Evolutionary conservation across 805 yeast species (phyloP).

Genomic region (Metschnikowia santaceciliae): DNA sequence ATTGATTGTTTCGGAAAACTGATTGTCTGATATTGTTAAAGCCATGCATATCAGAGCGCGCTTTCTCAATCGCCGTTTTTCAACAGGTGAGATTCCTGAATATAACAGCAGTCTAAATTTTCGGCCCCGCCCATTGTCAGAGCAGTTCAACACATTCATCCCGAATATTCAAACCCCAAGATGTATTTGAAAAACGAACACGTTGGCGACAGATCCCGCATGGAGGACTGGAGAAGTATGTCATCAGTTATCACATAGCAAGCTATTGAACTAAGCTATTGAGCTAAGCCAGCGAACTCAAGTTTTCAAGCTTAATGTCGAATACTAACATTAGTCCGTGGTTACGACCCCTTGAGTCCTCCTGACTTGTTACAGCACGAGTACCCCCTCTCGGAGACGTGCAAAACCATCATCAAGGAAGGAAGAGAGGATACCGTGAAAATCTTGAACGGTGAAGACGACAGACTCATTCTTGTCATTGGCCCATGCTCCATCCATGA

Average conservation of each 20-base stretch:
- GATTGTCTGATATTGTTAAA: too few species aligned
- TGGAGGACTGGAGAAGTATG: conserved; percentile 52
- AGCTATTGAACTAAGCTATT: too few species aligned
- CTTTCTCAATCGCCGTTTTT: too few species aligned
- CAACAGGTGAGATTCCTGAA: conserved; percentile 2
- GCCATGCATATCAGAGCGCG: too few species aligned
- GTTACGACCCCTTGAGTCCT: conserved; percentile 91
- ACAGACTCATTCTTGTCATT: conserved; percentile 80
- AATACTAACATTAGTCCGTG: conserved; percentile 43
- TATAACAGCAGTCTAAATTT: not conserved
- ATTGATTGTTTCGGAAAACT: too few species aligned
- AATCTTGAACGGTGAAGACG: conserved; percentile 72
- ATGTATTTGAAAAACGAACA: conserved; percentile 86
- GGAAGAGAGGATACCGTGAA: conserved; percentile 79
- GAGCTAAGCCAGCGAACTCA: too few species aligned
- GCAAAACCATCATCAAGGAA: conserved; percentile 59
- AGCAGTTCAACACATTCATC: not conserved
- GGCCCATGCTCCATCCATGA: conserved; percentile 99
- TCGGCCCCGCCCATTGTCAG: not conserved
- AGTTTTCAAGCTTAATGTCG: not conserved
- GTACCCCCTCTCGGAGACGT: conserved; percentile 56
- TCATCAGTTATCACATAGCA: conserved; percentile 7
- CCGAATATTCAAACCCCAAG: conserved; percentile 12
- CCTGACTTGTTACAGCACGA: conserved; percentile 90
- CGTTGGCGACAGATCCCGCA: conserved; percentile 75